These are phyloP conservation scores for Wickerhamiella kurtzmanii DNA, from an alignment of 805 yeast species.

Conservation along the genomic window DNA sequence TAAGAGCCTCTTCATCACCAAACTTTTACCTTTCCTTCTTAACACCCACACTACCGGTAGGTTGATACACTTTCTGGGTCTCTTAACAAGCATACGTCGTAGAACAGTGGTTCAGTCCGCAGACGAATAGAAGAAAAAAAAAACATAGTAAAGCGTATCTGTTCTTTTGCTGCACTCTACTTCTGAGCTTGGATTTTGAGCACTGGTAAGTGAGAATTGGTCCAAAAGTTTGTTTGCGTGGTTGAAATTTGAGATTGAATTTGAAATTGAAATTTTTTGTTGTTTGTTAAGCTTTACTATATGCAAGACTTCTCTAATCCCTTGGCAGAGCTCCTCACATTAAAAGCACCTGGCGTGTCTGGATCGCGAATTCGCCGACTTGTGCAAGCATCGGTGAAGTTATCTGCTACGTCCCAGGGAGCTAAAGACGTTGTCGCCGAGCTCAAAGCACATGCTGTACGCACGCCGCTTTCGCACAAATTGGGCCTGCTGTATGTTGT, in stretches of 20 bases:
- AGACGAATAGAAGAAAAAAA: not conserved
- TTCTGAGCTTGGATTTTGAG: not conserved
- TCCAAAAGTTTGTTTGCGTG: too few species aligned
- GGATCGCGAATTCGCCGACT: slow-evolving; percentile 86
- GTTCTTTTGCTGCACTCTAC: too few species aligned
- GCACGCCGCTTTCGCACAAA: slow-evolving; percentile 67
- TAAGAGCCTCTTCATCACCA: too few species aligned
- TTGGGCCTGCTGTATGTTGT: slow-evolving; percentile 83
- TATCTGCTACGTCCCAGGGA: slow-evolving; percentile 50
- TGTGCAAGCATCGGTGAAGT: slow-evolving; percentile 34
- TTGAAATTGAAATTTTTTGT: too few species aligned
- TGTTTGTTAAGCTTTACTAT: not conserved
- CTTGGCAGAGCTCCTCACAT: slow-evolving; percentile 20
- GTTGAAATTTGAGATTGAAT: too few species aligned
- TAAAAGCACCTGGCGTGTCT: slow-evolving; percentile 72
- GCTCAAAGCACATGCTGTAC: slow-evolving; percentile 54
- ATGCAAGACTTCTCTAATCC: slow-evolving; percentile 5
- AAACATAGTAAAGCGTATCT: too few species aligned
- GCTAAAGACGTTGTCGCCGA: slow-evolving; percentile 30
- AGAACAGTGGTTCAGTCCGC: not conserved
- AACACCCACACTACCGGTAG: too few species aligned
- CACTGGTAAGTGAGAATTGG: not conserved
- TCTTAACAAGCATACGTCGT: not conserved
- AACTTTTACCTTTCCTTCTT: not conserved
- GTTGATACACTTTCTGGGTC: too few species aligned